Conservation (phyloP, 768 basidiomycete genomes). For the Naematelia aurantialba region DNA sequence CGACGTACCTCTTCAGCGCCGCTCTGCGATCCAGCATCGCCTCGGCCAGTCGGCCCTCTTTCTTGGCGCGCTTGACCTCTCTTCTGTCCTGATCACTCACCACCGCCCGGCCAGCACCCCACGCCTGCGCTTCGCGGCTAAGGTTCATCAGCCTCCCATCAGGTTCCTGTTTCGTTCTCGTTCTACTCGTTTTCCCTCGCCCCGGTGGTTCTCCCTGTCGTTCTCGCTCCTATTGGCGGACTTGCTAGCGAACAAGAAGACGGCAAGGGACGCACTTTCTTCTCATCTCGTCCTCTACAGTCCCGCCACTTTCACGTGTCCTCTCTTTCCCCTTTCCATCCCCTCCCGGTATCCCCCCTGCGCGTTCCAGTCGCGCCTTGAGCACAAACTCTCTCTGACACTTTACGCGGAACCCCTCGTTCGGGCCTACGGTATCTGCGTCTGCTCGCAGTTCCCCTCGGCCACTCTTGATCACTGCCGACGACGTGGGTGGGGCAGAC, state of each 20-base stretch:
- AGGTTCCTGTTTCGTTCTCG: background rate
- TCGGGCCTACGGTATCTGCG: conserved; percentile 21
- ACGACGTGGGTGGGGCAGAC: conserved; percentile 23
- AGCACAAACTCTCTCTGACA: conserved; percentile 49
- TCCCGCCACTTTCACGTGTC: conserved; percentile 21
- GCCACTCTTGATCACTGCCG: conserved; percentile 8
- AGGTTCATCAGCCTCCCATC: background rate
- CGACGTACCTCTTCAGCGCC: conserved; percentile 45
- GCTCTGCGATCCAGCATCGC: conserved; percentile 49
- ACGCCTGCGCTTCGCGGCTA: conserved; percentile 44
- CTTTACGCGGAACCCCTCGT: conserved; percentile 39
- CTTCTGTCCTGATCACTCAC: conserved; percentile 42
- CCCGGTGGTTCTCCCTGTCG: too few species aligned
- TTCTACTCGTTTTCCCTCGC: too few species aligned
- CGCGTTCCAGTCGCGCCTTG: conserved; percentile 34
- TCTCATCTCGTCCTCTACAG: conserved; percentile 45
- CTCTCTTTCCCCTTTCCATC: conserved; percentile 17
- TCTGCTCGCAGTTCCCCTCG: conserved; percentile 44
- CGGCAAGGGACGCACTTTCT: conserved; percentile 43
- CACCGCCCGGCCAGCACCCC: conserved; percentile 41
- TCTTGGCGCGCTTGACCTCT: conserved; percentile 46
- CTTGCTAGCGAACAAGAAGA: too few species aligned
- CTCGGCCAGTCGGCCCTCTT: conserved; percentile 48
- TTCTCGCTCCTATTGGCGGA: background rate
- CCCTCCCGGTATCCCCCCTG: conserved; percentile 21